Conservation (phyloP, 345 rosid genomes). For the Hevea brasiliensis region DNA sequence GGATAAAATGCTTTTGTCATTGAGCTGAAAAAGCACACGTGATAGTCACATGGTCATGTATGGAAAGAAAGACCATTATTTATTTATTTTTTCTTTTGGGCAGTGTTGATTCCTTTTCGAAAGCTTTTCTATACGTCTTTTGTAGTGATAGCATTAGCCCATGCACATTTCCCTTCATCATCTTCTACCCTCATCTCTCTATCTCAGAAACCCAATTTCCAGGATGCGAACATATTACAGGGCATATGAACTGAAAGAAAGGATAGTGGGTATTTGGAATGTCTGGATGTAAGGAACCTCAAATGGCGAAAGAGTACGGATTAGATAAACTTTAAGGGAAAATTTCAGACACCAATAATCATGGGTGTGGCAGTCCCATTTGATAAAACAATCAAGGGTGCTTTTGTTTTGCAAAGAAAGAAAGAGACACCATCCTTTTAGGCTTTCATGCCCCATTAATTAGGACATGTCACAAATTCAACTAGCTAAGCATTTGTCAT, state of each 20-base stretch:
- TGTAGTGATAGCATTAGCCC: slow-evolving; percentile 3
- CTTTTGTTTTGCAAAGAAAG: slow-evolving; percentile 10
- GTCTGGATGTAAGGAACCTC: slow-evolving; percentile 11
- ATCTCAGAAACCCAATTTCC: too few species aligned
- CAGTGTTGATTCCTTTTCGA: slow-evolving; percentile 17
- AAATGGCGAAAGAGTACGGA: slow-evolving; percentile 10
- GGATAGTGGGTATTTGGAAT: background rate
- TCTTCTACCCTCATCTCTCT: slow-evolving; percentile 11
- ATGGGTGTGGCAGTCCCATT: background rate
- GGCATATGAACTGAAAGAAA: background rate
- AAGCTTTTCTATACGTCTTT: background rate
- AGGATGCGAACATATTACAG: background rate
- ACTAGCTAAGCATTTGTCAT: background rate
- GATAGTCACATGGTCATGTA: slow-evolving; percentile 20
- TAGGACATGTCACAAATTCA: background rate
- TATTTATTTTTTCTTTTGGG: background rate
- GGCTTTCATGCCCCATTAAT: slow-evolving; percentile 5
- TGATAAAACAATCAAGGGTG: slow-evolving; percentile 7
- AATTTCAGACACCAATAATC: background rate
- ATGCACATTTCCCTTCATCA: slow-evolving; percentile 13
- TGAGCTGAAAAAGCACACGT: slow-evolving; percentile 21
- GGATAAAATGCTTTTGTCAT: slow-evolving; percentile 5
- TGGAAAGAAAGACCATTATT: slow-evolving; percentile 13
- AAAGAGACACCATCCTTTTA: background rate
- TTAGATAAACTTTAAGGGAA: background rate